These are phyloP conservation scores for Diutina rugosa DNA, from an alignment of 1,139 yeast species.

Conservation along the genomic window DNA sequence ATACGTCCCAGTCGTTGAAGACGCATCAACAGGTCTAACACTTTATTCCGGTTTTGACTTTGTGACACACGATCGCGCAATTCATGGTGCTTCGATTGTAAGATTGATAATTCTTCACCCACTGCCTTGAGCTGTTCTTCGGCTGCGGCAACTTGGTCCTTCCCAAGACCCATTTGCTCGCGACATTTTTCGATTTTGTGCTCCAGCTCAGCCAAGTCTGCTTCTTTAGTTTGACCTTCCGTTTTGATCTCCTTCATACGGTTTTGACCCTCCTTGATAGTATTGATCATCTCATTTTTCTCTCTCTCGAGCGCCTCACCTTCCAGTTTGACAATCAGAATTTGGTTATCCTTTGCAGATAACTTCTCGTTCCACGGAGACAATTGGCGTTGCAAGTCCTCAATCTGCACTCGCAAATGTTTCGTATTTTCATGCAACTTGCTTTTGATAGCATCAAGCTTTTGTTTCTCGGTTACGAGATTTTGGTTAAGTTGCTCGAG, in stretches of 20 bases:
- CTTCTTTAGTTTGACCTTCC: slow-evolving; percentile 42
- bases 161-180: slow-evolving; percentile 47
- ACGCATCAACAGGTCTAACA: slow-evolving; percentile 54
- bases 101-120: slow-evolving; percentile 38
- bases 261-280: slow-evolving; percentile 32
- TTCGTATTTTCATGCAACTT: slow-evolving; percentile 66
- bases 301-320: slow-evolving; percentile 47
- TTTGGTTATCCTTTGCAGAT: slow-evolving; percentile 51
- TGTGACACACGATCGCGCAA: slow-evolving; percentile 46
- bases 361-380: slow-evolving; percentile 80
- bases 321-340: slow-evolving; percentile 53
- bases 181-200: slow-evolving; percentile 33
- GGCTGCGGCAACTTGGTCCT: slow-evolving; percentile 41
- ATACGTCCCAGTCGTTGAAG: slow-evolving; percentile 75
- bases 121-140: slow-evolving; percentile 33
- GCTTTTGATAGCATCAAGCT: slow-evolving; percentile 49
- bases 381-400: slow-evolving; percentile 45
- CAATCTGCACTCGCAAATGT: slow-evolving; percentile 50
- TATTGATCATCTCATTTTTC: slow-evolving; percentile 27
- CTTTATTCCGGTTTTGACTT: slow-evolving; percentile 59
- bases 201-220: slow-evolving; percentile 26
- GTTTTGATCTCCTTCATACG: slow-evolving; percentile 35
- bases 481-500: slow-evolving; percentile 30
- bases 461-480: slow-evolving; percentile 39
- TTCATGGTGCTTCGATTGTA: slow-evolving; percentile 52